Base-by-base conservation (phyloP, 2,329 filamentous ascomycete genomes). In the Botryotinia convoluta region DNA sequence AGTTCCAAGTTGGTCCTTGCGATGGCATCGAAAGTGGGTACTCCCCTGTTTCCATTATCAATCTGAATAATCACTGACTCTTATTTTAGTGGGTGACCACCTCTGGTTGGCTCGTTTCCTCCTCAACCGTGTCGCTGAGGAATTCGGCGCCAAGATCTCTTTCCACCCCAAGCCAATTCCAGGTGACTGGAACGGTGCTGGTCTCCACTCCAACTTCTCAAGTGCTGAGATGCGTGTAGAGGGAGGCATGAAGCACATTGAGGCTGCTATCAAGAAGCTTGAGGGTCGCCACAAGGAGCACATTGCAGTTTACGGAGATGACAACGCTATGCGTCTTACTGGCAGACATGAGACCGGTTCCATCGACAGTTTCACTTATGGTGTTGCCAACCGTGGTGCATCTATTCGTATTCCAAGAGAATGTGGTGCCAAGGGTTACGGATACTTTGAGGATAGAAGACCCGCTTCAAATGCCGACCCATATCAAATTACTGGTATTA, bases 161-260 rank as follows among this genome's bases (percentile, higher is more conserved):
- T 92, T 98, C 83, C 90, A 95, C 81, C 96, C 96, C 82, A 99
- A 99, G 90, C 95, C 95, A 78, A 95, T 98, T 78, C 90, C 91
- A 74, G 95, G 95, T 81, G 92, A 97, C 87, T 98, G 96, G 95
- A 98, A 98, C 87, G 96, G 95, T 81, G 94, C 94, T 74, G 94
- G 94, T 84, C 91, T 97, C 69, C 94, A 97, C 89, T 90, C 87
- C 88, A 95, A 98, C 90, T 96, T 98, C 83, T 97, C 93, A 64
- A 95, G 93, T 80, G 89, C 91, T 83, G 90, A 91, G 80, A 99
- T 96, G 89, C 94, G 96, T 81, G 87, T 87, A 72, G 94, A 97
- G 78, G 95, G 95, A 80, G 96, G 96, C 82, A 96, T 98, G 91
- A 97, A 97, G 90, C 85, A 89, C 84, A 99, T 99, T 78, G 95